Evolutionary conservation across 1,284 basidiomycete genomes (phyloP).

Genomic region (Irpex rosettiformis): DNA sequence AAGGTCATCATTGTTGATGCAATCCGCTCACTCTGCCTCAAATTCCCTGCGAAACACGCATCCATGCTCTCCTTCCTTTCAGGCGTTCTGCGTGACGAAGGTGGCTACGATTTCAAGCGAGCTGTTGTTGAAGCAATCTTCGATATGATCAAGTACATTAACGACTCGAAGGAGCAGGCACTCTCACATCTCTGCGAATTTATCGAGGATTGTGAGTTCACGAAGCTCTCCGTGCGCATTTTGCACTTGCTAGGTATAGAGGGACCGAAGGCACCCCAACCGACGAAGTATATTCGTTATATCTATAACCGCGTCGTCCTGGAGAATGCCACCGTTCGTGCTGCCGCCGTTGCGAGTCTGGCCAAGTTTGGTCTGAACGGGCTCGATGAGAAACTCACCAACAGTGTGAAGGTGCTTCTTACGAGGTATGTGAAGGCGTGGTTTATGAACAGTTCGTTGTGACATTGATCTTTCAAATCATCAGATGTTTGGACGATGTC

Average conservation of each 20-base stretch:
- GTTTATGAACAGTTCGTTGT: conserved; percentile 10
- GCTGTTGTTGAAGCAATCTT: conserved; percentile 99
- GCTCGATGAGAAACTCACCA: conserved; percentile 74
- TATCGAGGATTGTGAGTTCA: conserved; percentile 99
- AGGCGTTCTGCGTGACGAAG: conserved; percentile 93
- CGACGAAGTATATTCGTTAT: conserved; percentile 98
- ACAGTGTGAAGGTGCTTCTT: conserved; percentile 85
- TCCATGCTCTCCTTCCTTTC: conserved; percentile 95
- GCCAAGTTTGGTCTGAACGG: conserved; percentile 97
- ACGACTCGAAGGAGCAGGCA: conserved; percentile 94
- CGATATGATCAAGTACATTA: conserved; percentile 99
- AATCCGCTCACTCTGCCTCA: conserved; percentile 96
- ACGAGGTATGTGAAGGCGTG: conserved; percentile 51
- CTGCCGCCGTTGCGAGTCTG: conserved; percentile 91
- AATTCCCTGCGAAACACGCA: conserved; percentile 96
- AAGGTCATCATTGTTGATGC: conserved; percentile 99
- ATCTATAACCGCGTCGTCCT: conserved; percentile 99
- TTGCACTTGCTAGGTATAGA: conserved; percentile 94
- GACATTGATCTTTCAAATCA: conserved; percentile 8
- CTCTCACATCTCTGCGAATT: conserved; percentile 99
- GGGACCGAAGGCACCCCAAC: conserved; percentile 93
- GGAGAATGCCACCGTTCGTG: conserved; percentile 97
- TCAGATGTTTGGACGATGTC: conserved; percentile 94
- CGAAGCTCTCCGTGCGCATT: conserved; percentile 96
- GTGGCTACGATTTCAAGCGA: conserved; percentile 99